phyloP scores from a whole-genome alignment of 352 stramenopile genomes.

The Phytophthora litchii region DNA sequence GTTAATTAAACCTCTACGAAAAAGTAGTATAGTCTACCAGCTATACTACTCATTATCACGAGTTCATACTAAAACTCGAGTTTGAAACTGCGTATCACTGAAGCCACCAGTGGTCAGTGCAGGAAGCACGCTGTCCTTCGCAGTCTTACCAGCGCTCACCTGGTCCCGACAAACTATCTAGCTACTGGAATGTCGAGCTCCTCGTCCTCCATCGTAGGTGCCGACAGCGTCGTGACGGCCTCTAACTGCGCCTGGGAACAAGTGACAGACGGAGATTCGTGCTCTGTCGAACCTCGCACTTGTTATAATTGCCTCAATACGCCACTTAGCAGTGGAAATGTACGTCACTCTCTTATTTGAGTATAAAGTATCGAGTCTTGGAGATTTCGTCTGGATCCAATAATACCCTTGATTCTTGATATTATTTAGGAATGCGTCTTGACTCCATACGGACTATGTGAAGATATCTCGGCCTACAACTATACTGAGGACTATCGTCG shows the following conservation, averaged over 20 bases:
- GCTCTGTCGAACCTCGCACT: conserved; percentile 51
- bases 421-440: conserved; percentile 47
- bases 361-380: neutral
- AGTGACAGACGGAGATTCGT: conserved; percentile 33
- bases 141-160: no score
- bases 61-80: neutral
- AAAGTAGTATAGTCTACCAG: neutral
- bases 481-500: conserved; percentile 56
- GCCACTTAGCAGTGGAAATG: conserved; percentile 36
- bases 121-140: neutral
- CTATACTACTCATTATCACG: neutral
- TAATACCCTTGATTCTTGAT: neutral
- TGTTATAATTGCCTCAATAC: conserved; percentile 71
- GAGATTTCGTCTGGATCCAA: neutral
- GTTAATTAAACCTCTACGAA: no score
- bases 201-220: conserved; percentile 4
- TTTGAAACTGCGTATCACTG: conserved; percentile 8
- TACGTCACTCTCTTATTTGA: conserved; percentile 20
- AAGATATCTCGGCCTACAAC: conserved; percentile 49
- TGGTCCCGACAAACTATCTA: conserved; percentile 1
- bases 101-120: conserved; percentile 5
- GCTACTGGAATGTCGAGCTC: conserved; percentile 10
- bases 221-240: conserved; percentile 10
- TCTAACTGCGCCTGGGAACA: conserved; percentile 57
- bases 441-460: conserved; percentile 52